Evolutionary conservation across 352 stramenopile genomes (phyloP), one percentile per base, ranked within the genome.

Genomic region (Phytophthora cactorum): DNA sequence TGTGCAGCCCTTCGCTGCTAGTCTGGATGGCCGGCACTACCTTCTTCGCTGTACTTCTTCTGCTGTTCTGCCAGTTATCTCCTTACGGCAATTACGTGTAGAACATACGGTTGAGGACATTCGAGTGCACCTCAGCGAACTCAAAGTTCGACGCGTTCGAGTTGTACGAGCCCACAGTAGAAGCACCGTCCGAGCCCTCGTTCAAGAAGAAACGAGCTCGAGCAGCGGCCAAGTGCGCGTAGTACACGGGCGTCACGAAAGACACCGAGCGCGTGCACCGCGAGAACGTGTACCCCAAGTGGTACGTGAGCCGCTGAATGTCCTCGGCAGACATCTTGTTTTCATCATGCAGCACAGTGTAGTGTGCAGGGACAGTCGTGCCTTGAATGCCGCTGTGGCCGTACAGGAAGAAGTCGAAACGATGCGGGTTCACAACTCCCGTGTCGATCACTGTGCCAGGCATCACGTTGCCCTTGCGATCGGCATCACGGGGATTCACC

Each of bases 371-470:
- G 8, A 87, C 81, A 36, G 76, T 93, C 12, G 88, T 96, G 45
- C 88, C 88, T 59, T 92, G 84, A 32, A 96, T 67, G 0, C 88
- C 89, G 25, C 72, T 82, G 71, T 96, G 88, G 54, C 83, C 91
- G 73, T 91, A 92, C 41, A 96, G 51, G 72, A 92, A 96, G 39
- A 96, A 96, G 69, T 96, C 88, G 56, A 89, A 89, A 41, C 91
- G 83, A n/a, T 82, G 78, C 0, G 89, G 88, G 63, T 95, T 84
- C 60, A 88, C 93, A 8, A 96, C 78, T 8, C 78, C 82, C 2
- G 67, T 89, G 70, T 96, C 89, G 3, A 96, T 83, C 15, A 96
- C 85, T 2, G 84, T 94, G 2, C 84, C 84, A 14, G 82, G 77
- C 31, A 84, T 72, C 22, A 89, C 77, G 25, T 93, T 93, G 5